Base-by-base conservation (phyloP, 2,329 filamentous ascomycete species). In the Stachybotrys echinatus region DNA sequence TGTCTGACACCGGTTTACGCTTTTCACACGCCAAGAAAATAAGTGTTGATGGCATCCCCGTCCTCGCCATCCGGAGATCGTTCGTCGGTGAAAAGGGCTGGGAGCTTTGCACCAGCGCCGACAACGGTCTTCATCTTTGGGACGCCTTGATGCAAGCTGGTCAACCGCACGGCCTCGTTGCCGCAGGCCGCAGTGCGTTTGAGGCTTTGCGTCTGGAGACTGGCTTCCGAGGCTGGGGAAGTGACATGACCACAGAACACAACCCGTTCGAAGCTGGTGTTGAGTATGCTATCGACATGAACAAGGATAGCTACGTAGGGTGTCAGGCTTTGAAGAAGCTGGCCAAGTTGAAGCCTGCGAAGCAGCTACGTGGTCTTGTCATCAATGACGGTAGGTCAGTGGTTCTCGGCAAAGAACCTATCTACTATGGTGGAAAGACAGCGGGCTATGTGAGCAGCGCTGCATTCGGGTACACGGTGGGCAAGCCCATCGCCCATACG, bases 71-170 rank as follows among this genome's bases (percentile, higher is more conserved):
- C 57, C 72, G 79, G 3, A 70, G 82, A 37, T 85, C 81, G 0
- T 81, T 79, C 47, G 77, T 85, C 4, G 82, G 83, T 6, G 82
- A 85, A 55, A 65, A 72, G 0, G 82, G 83, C 2, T 85, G 80
- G 80, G 82, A 85, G 58, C 73, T 85, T 19, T 79, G 83, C 52
- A 73, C 81, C 1, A 81, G 71, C 31, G 77, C 82, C 1, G 82
- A 85, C 22, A 74, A 78, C 39, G 81, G 82, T 1, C 73, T 73
- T 12, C 67, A 72, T 2, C 66, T 85, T 0, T 85, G 83, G 83
- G 81, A 85, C 53, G 68, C 69, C 0, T 63, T 85, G 2, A 83
- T 67, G 69, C 61, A 74, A 27, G 77, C 79, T 2, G 81, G 82
- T 0, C 73, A 77, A 52, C 56, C 67, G 0, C 71, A 81, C 14